Evolutionary conservation across 2,329 filamentous ascomycete species (phyloP).

Genomic region (Xylariaceae sp.): DNA sequence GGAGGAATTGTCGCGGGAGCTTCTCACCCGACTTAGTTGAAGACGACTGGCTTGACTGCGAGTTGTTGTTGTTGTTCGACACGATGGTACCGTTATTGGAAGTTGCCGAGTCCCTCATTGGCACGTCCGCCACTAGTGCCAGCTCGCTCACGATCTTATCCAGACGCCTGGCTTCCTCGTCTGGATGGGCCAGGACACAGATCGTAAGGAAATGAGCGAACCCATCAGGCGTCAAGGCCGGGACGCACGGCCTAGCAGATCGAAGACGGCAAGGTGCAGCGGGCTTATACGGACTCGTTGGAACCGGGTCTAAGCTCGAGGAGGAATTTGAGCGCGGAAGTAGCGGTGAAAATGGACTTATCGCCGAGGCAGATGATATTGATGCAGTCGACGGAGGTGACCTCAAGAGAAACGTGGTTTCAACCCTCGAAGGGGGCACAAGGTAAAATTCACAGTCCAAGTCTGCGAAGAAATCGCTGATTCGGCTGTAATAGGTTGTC

Average conservation of each 20-base stretch:
- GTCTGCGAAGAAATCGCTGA: slow-evolving; percentile 53
- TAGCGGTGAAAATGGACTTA: slow-evolving; percentile 7
- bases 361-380: background rate
- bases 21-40: slow-evolving; percentile 56
- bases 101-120: background rate
- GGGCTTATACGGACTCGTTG: background rate
- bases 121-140: slow-evolving; percentile 51
- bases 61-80: background rate
- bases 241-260: slow-evolving; percentile 47
- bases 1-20: slow-evolving; percentile 72
- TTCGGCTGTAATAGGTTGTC: slow-evolving; percentile 38
- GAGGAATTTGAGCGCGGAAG: slow-evolving; percentile 14
- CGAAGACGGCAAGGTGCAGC: slow-evolving; percentile 5
- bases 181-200: slow-evolving; percentile 69
- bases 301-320: slow-evolving; percentile 3
- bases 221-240: slow-evolving; percentile 60
- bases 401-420: background rate
- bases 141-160: slow-evolving; percentile 62
- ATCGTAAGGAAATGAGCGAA: slow-evolving; percentile 67
- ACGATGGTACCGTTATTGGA: background rate
- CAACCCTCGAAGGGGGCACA: slow-evolving; percentile 39
- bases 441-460: slow-evolving; percentile 59
- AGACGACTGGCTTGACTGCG: background rate
- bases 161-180: slow-evolving; percentile 66
- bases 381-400: slow-evolving; percentile 32